Evolutionary conservation across 1,284 basidiomycete genomes (phyloP), one percentile per base, ranked within the genome.

Genomic region (Xerocomus tenax): DNA sequence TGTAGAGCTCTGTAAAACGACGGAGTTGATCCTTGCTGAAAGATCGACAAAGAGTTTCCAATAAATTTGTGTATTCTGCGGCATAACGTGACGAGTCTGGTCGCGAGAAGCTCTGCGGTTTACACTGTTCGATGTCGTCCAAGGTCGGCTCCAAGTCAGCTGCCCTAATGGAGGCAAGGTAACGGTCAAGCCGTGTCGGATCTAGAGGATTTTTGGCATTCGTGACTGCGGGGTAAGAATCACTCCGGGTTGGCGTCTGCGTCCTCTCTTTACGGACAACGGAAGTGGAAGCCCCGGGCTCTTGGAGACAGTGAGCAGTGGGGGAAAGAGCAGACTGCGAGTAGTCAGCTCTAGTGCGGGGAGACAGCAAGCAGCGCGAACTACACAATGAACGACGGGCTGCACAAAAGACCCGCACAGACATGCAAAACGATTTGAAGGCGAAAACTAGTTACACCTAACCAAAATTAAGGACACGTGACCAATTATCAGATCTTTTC

Each of bases 1-100:
- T 67, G 55, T 79, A 78, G 42, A 78, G 56, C 41, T 71, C 61
- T 12, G 76, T 58, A 55, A 84, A 80, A 40, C 68, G 59, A n/a
- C 71, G 73, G 25, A 88, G 69, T 59, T 87, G 85, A 30, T 71
- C 66, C 52, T 69, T 73, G 56, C 74, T 82, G 63, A 88, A 88
- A 8, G 82, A 77, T n/a, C 74, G 74, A 52, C 74, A 73, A 16
- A 88, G 67, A 2, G 65, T 71, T 39, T 76, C 72, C 40, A 77
- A 53, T 16, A 82, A 65, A 15, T 66, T 59, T 29, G 71, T 69
- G 58, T 84, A 85, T 45, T 76, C 68, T n/a, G 58, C 51, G 42
- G 74, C 71, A 60, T 84, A 88, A 49, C 69, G 57, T 2, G 66
- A 61, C 4, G 73, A 72, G 8, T 67, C 63, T 5, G 72, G 63